Evolutionary conservation across 2,329 filamentous ascomycete genomes (phyloP).

Genomic region (Trichoderma sp.): DNA sequence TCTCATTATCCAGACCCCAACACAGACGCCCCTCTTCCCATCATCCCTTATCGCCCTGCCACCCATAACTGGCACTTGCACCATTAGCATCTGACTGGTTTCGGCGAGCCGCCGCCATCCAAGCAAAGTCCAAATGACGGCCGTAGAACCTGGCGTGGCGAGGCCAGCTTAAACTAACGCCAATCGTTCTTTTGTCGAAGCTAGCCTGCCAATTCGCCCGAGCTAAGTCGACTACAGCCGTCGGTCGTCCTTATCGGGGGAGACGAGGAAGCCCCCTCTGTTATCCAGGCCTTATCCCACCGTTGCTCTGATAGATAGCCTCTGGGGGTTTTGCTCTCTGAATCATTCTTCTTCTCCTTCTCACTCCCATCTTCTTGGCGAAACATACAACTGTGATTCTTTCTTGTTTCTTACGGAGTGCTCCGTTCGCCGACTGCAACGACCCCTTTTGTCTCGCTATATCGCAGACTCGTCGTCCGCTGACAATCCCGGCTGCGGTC

Average conservation of each 20-base stretch:
- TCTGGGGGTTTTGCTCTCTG: neutral
- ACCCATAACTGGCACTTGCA: neutral
- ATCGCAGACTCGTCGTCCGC: neutral
- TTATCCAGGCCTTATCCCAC: conserved; percentile 15
- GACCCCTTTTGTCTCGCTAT: conserved; percentile 23
- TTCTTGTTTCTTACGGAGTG: neutral
- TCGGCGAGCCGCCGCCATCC: conserved; percentile 9
- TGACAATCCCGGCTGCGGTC: conserved; percentile 19
- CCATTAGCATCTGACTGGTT: conserved; percentile 13
- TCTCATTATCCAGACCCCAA: conserved; percentile 4
- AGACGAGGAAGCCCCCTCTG: conserved; percentile 27
- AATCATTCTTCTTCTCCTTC: neutral
- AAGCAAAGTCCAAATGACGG: conserved; percentile 8
- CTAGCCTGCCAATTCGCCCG: conserved; percentile 20
- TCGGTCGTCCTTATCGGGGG: conserved; percentile 26
- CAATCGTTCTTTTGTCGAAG: neutral
- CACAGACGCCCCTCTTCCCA: neutral
- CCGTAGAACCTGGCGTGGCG: conserved; percentile 6
- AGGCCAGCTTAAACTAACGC: conserved; percentile 19
- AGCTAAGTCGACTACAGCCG: conserved; percentile 28
- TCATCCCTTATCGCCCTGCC: conserved; percentile 25
- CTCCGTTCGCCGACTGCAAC: neutral
- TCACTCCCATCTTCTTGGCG: neutral
- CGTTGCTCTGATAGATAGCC: neutral
- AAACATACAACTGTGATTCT: neutral